Percentiles rank a stretch among this genome's conserved stretches.
phyloP scores from a whole-genome alignment of 2,329 filamentous ascomycete species.

The Beauveria sp. region DNA sequence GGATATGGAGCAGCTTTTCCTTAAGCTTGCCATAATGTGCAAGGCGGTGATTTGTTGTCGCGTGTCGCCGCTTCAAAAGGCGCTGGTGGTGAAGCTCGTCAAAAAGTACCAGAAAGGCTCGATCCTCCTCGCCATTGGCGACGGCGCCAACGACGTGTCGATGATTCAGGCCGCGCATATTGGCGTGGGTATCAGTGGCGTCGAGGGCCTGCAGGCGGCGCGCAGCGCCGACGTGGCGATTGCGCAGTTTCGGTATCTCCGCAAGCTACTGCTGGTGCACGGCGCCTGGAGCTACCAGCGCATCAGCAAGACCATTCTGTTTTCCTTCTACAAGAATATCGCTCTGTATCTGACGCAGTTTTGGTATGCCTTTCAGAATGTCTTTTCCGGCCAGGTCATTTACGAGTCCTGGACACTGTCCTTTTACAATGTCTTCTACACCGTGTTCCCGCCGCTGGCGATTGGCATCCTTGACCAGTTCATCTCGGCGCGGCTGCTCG shows the following conservation, averaged over 20 bases:
- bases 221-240: slow-evolving; percentile 94
- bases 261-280: slow-evolving; percentile 89
- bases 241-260: slow-evolving; percentile 88
- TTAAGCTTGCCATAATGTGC: slow-evolving; percentile 90
- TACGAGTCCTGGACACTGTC: slow-evolving; percentile 99
- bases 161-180: slow-evolving; percentile 99
- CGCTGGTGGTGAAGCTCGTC: slow-evolving; percentile 93
- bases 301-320: slow-evolving; percentile 92
- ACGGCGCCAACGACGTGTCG: slow-evolving; percentile 98
- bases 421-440: slow-evolving; percentile 99
- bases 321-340: slow-evolving; percentile 99
- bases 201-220: slow-evolving; percentile 94
- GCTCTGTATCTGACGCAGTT: slow-evolving; percentile 98
- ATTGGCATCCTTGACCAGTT: slow-evolving; percentile 97
- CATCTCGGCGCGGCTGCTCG: slow-evolving; percentile 85
- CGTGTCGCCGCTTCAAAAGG: slow-evolving; percentile 95
- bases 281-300: slow-evolving; percentile 97
- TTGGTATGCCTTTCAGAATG: slow-evolving; percentile 98
- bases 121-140: slow-evolving; percentile 90
- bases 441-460: slow-evolving; percentile 83
- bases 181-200: slow-evolving; percentile 91
- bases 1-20: slow-evolving; percentile 86
- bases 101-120: slow-evolving; percentile 85
- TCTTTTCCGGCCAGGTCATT: slow-evolving; percentile 94
- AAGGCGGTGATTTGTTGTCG: slow-evolving; percentile 98